A percentile compares a stretch with the other conserved stretches of the same genome.
These are phyloP conservation scores for Xylaria longipes DNA, from an alignment of 495 filamentous ascomycete species.

Conservation along the genomic window DNA sequence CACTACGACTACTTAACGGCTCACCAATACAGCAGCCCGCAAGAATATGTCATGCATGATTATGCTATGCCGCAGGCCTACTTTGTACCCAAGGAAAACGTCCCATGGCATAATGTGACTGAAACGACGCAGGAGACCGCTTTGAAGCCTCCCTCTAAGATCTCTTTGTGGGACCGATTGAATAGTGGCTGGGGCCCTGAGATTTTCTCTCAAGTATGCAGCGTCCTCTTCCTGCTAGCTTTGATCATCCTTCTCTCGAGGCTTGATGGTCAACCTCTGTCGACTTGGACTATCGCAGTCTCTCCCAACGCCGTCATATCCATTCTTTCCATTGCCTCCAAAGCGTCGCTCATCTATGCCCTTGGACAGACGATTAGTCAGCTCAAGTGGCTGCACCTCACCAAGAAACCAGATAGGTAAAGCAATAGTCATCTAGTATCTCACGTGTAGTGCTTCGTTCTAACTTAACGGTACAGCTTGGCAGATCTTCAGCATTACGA, in stretches of 20 bases:
- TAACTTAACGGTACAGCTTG: neutral
- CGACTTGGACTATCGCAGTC: conserved; percentile 19
- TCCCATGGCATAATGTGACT: neutral
- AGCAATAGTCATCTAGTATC: neutral
- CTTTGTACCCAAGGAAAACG: conserved; percentile 1
- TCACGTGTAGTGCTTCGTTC: neutral
- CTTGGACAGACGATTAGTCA: conserved; percentile 21
- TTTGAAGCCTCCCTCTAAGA: neutral
- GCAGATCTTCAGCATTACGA: conserved; percentile 16
- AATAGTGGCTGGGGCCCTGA: conserved; percentile 19
- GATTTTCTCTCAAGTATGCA: conserved; percentile 10
- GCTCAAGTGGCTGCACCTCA: conserved; percentile 25
- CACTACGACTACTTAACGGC: neutral
- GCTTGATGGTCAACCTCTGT: conserved; percentile 10
- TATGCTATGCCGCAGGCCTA: neutral
- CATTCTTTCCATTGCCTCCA: conserved; percentile 22
- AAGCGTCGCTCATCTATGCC: conserved; percentile 19
- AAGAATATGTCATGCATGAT: conserved; percentile 2
- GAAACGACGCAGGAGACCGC: neutral
- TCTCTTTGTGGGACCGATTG: conserved; percentile 6
- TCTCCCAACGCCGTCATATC: conserved; percentile 22
- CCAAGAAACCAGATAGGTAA: conserved; percentile 18
- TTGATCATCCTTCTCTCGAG: conserved; percentile 21
- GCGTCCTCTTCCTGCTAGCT: conserved; percentile 2
- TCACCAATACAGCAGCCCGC: conserved; percentile 1